A percentile compares a stretch with the other conserved stretches of the same genome.
Evolutionary conservation across 768 basidiomycete genomes (phyloP).

Genomic region (Lentinula edodes): DNA sequence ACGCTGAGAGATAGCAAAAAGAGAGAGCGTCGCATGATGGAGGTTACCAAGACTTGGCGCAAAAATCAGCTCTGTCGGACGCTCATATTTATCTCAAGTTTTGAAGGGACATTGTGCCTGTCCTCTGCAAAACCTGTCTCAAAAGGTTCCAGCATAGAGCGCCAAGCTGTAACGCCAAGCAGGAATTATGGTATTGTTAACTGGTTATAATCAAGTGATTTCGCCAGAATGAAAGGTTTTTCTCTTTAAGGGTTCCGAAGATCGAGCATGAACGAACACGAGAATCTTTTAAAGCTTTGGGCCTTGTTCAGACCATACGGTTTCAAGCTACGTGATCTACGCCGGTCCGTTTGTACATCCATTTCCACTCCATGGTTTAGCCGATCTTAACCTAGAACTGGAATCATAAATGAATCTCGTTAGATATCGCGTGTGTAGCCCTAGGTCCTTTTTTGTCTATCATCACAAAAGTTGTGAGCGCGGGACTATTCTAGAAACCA

Average conservation of each 20-base stretch:
- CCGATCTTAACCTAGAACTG: not conserved
- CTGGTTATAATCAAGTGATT: not conserved
- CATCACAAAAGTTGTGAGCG: too few relatives aligned
- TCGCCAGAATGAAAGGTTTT: not conserved
- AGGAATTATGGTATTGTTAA: not conserved
- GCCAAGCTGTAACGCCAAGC: not conserved
- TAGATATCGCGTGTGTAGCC: too few relatives aligned
- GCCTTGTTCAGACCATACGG: not conserved
- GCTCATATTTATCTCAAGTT: not conserved
- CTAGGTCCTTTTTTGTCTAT: too few relatives aligned
- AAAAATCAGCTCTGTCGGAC: not conserved
- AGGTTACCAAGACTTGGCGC: not conserved
- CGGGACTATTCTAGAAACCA: too few relatives aligned
- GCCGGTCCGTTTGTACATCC: not conserved
- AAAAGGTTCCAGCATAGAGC: too few relatives aligned
- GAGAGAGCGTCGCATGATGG: not conserved
- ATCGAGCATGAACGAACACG: not conserved
- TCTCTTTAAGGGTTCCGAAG: not conserved
- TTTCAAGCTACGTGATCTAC: not conserved
- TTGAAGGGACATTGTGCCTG: not conserved
- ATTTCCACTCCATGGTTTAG: not conserved
- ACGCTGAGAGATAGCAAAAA: not conserved
- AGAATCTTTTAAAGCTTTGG: not conserved
- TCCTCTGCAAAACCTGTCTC: not conserved
- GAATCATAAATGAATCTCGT: too few relatives aligned